Evolutionary conservation across 179 eudicot species (phyloP).

Genomic region (Actinidia chinensis): DNA sequence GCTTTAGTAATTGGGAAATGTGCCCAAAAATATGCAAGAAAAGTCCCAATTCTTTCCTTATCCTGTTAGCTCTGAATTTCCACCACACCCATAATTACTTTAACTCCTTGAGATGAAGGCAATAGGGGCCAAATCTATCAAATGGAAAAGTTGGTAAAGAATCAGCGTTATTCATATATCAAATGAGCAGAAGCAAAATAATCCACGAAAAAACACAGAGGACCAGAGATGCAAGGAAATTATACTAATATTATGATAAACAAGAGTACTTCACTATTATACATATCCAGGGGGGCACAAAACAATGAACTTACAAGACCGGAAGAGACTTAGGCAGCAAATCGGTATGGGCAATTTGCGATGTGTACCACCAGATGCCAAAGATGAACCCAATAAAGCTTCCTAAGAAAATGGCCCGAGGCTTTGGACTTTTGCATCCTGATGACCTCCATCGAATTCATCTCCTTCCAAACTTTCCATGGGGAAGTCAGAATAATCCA

Average conservation of each 20-base stretch:
- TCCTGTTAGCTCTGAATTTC: no score
- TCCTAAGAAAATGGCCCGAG: constrained; percentile 23
- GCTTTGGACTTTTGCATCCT: constrained; percentile 20
- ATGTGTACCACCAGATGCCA: neutral
- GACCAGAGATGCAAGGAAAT: neutral
- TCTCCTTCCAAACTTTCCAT: constrained; percentile 32
- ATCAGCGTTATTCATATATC: neutral
- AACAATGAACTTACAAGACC: constrained; percentile 11
- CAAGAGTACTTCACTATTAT: neutral
- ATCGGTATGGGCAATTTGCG: neutral
- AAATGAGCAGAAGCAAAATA: no score
- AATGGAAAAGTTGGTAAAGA: neutral
- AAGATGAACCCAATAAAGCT: neutral
- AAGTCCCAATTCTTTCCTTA: no score
- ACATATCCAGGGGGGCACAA: neutral
- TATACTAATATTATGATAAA: neutral
- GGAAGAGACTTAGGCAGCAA: neutral
- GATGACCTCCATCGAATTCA: constrained; percentile 26
- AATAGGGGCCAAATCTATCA: neutral
- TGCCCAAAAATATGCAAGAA: no score
- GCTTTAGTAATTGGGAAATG: no score
- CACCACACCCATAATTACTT: no score
- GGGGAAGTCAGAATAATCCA: constrained; percentile 27
- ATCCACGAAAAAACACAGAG: no score
- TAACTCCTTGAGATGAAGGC: neutral